A percentile compares a stretch with the other conserved stretches of the same genome.
These are phyloP conservation scores for Elaeis oleifera DNA, from an alignment of 202 grass and related monocot genomes.

Conservation along the genomic window DNA sequence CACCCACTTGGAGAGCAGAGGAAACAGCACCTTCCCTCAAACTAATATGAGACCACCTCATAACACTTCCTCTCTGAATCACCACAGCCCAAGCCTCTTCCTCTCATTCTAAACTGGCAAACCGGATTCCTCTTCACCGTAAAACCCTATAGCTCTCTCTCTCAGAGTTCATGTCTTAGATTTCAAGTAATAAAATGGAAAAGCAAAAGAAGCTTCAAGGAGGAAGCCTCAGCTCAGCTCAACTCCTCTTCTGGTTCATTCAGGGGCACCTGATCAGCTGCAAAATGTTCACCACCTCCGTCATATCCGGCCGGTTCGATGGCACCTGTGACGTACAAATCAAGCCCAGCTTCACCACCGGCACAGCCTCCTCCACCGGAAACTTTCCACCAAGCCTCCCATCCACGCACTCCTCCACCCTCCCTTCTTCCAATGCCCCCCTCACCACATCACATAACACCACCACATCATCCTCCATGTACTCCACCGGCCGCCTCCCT, in stretches of 20 bases:
- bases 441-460: constrained; percentile 21
- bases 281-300: constrained; percentile 16
- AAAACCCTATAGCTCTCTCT: neutral
- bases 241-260: constrained; percentile 7
- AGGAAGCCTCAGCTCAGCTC: neutral
- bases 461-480: constrained; percentile 24
- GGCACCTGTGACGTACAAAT: constrained; percentile 20
- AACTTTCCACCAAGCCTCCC: constrained; percentile 16
- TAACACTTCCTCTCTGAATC: too few species aligned
- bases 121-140: constrained; percentile 5
- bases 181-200: neutral
- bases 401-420: constrained; percentile 5
- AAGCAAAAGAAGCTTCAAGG: neutral
- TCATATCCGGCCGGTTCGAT: constrained; percentile 15
- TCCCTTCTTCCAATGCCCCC: constrained; percentile 16
- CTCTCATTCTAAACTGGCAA: neutral
- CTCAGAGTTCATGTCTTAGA: neutral
- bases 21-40: too few species aligned
- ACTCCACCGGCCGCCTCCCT: constrained; percentile 17
- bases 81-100: too few species aligned
- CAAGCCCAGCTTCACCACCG: constrained; percentile 21
- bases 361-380: constrained; percentile 16
- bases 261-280: constrained; percentile 20
- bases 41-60: too few species aligned
- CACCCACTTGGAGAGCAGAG: too few species aligned